These are phyloP conservation scores for Ophiocordyceps camponoti-saundersi DNA, from an alignment of 2,329 filamentous ascomycete genomes.

Conservation along the genomic window DNA sequence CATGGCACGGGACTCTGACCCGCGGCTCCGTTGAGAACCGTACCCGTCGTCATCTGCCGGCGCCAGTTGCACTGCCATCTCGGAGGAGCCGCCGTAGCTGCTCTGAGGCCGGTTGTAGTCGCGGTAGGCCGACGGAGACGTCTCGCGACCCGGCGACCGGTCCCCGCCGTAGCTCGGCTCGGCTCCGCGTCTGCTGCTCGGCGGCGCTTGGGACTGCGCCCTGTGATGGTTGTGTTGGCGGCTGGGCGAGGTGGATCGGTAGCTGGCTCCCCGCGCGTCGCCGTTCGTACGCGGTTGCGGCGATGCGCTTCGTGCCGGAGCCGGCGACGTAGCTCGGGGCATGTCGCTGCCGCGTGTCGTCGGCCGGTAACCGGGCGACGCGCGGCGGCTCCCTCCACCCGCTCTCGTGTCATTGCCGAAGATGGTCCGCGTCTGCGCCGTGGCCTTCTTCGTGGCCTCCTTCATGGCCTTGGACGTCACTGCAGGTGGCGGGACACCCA, in stretches of 20 bases:
- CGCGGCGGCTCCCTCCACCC: constrained; percentile 10
- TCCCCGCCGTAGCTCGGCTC: constrained; percentile 33
- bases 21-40: constrained; percentile 35
- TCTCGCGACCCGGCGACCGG: constrained; percentile 23
- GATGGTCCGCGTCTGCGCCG: constrained; percentile 66
- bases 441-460: constrained; percentile 78
- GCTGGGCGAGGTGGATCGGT: constrained; percentile 43
- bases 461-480: constrained; percentile 93
- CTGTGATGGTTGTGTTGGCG: constrained; percentile 32
- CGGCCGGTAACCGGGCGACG: constrained; percentile 32
- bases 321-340: constrained; percentile 48
- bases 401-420: constrained; percentile 33
- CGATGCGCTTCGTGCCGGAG: constrained; percentile 44
- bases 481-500: constrained; percentile 80
- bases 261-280: constrained; percentile 22
- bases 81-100: constrained; percentile 27
- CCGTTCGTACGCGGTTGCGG: constrained; percentile 40
- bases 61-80: constrained; percentile 54
- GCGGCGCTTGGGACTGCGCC: constrained; percentile 19
- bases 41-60: constrained; percentile 38
- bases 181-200: constrained; percentile 26
- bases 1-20: constrained; percentile 29
- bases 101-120: constrained; percentile 33
- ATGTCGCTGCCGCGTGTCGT: constrained; percentile 41
- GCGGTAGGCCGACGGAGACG: constrained; percentile 30